Percentiles rank a stretch among this genome's conserved stretches.
Evolutionary conservation across 306 rosid species (phyloP).

Genomic region (Corylus avellana): DNA sequence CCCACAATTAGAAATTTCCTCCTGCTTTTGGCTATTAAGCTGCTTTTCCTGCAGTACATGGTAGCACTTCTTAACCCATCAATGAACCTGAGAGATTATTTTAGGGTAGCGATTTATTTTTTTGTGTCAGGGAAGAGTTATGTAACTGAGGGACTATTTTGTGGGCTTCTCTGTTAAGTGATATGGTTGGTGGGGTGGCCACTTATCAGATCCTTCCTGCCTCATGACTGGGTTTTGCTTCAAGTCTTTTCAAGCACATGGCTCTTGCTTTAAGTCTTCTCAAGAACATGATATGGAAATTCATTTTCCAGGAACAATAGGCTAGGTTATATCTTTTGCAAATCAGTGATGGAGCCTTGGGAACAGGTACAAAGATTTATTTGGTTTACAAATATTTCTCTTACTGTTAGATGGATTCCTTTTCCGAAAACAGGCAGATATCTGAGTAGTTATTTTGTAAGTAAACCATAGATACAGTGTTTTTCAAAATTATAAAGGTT

Average conservation of each 20-base stretch:
- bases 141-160: slow-evolving; percentile 11
- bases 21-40: slow-evolving; percentile 24
- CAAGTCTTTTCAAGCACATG: slow-evolving; percentile 37
- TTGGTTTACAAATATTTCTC: slow-evolving; percentile 3
- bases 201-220: slow-evolving; percentile 4
- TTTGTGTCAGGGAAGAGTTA: slow-evolving; percentile 14
- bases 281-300: slow-evolving; percentile 16
- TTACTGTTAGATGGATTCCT: neutral
- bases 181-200: slow-evolving; percentile 20
- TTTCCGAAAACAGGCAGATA: slow-evolving; percentile 15
- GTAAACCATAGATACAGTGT: neutral
- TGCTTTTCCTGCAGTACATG: slow-evolving; percentile 20
- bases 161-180: slow-evolving; percentile 15
- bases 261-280: slow-evolving; percentile 24
- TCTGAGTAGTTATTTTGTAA: neutral
- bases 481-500: neutral
- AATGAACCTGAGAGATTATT: slow-evolving; percentile 8
- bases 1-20: slow-evolving; percentile 7
- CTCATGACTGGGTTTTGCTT: slow-evolving; percentile 21
- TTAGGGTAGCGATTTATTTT: slow-evolving; percentile 16
- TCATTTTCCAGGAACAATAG: slow-evolving; percentile 10
- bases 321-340: slow-evolving; percentile 8
- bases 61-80: slow-evolving; percentile 12
- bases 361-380: neutral
- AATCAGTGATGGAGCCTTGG: slow-evolving; percentile 10